A percentile compares a stretch with the other conserved stretches of the same genome.
Conservation (phyloP, 1,139 yeast species). For the Entelexis sorbosivorans region DNA sequence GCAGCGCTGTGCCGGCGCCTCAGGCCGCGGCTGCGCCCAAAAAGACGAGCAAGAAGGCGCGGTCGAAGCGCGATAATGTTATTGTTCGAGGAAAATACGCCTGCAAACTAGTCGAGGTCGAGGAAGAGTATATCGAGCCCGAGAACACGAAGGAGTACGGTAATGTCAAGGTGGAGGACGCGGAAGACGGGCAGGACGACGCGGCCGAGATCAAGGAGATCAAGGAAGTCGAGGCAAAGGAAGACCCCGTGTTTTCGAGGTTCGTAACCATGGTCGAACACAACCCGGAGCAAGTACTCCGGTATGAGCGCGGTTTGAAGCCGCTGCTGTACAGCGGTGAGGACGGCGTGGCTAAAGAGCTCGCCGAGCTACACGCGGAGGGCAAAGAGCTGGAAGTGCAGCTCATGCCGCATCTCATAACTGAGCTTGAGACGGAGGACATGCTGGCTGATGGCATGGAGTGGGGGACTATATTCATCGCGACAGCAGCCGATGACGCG, state of each 20-base stretch:
- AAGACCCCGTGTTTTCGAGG: conserved; percentile 64
- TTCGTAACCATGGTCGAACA: conserved; percentile 64
- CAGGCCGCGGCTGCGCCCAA: not conserved
- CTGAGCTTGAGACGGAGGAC: conserved; percentile 53
- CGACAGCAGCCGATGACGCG: conserved; percentile 65
- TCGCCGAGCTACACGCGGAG: conserved; percentile 8
- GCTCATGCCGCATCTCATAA: conserved; percentile 84
- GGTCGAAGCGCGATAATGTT: conserved; percentile 1
- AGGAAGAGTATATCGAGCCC: conserved; percentile 44
- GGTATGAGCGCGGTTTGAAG: conserved; percentile 47
- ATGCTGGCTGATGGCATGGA: conserved; percentile 72
- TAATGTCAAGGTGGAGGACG: conserved; percentile 17
- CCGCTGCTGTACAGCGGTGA: conserved; percentile 51
- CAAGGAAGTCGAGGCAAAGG: conserved; percentile 23
- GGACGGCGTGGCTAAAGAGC: conserved; percentile 37
- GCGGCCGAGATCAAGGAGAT: conserved; percentile 5
- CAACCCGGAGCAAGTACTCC: conserved; percentile 74
- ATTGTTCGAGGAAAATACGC: conserved; percentile 28
- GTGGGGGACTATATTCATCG: conserved; percentile 90
- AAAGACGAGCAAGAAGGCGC: conserved; percentile 1
- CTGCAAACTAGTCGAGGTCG: conserved; percentile 59
- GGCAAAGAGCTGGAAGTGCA: conserved; percentile 65
- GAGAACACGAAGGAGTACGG: conserved; percentile 15
- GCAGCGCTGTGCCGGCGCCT: not conserved
- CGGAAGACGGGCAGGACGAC: conserved; percentile 6